Conservation (phyloP, 257 asterid genomes). For the Jasminum sambac region DNA sequence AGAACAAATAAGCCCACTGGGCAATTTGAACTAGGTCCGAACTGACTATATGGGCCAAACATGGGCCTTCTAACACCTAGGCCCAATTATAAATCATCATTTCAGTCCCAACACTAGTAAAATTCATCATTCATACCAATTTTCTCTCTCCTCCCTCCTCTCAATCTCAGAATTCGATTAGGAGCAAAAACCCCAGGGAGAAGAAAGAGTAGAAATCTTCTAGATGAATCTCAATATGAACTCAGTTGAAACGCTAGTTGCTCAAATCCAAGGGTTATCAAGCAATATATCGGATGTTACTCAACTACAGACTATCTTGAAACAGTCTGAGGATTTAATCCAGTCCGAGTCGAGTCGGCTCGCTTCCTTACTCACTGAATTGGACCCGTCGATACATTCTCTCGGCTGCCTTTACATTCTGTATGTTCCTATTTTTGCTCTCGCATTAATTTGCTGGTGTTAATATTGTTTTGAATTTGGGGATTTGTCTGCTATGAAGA, state of each 20-base stretch:
- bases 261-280: slow-evolving; percentile 81
- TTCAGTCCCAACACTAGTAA: too few relatives aligned
- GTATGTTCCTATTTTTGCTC: slow-evolving; percentile 32
- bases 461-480: neutral
- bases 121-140: too few relatives aligned
- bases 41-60: too few relatives aligned
- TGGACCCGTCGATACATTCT: slow-evolving; percentile 72
- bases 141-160: neutral
- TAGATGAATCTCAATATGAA: slow-evolving; percentile 66
- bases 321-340: slow-evolving; percentile 70
- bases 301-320: slow-evolving; percentile 67
- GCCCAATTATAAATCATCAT: too few relatives aligned
- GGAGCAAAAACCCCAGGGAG: neutral
- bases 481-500: neutral
- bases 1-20: too few relatives aligned
- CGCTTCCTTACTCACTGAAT: slow-evolving; percentile 59
- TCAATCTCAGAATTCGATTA: too few relatives aligned
- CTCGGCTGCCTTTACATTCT: slow-evolving; percentile 77
- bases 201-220: neutral
- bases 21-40: too few relatives aligned
- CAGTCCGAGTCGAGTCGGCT: slow-evolving; percentile 58
- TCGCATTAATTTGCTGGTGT: neutral
- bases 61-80: too few relatives aligned
- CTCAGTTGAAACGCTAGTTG: slow-evolving; percentile 66
- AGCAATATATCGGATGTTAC: slow-evolving; percentile 46